Evolutionary conservation across 148 eudicot genomes (phyloP).

Genomic region (Rhododendron simsii): DNA sequence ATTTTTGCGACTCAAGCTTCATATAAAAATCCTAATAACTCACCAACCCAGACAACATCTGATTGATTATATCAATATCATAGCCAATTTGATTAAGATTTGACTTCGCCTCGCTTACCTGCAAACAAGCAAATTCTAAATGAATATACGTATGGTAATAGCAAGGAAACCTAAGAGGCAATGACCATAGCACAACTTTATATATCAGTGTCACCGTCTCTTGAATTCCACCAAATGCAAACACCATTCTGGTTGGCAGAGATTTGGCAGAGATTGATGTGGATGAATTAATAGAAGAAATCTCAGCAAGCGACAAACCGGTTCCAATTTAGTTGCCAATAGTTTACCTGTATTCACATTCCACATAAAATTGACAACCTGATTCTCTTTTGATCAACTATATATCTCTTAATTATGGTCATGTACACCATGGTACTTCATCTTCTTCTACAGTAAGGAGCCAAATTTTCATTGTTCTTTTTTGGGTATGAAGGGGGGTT

Average conservation of each 20-base stretch:
- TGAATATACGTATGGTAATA: neutral
- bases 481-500: neutral
- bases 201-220: neutral
- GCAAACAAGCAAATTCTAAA: conserved; percentile 25
- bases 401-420: neutral
- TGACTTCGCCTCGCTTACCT: conserved; percentile 69
- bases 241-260: neutral
- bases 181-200: neutral
- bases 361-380: neutral
- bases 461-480: neutral
- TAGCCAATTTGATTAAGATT: conserved; percentile 70
- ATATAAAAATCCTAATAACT: conserved; percentile 15
- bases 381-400: neutral
- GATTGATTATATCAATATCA: conserved; percentile 67
- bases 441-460: neutral
- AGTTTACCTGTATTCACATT: neutral
- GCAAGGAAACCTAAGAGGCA: neutral
- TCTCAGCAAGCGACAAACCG: neutral
- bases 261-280: neutral
- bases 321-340: neutral
- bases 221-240: neutral
- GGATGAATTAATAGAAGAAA: neutral
- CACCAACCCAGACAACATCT: conserved; percentile 77
- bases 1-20: neutral
- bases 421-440: neutral